Conservation (phyloP, 2,329 filamentous ascomycete species). For the Penicillium griseofulvum region DNA sequence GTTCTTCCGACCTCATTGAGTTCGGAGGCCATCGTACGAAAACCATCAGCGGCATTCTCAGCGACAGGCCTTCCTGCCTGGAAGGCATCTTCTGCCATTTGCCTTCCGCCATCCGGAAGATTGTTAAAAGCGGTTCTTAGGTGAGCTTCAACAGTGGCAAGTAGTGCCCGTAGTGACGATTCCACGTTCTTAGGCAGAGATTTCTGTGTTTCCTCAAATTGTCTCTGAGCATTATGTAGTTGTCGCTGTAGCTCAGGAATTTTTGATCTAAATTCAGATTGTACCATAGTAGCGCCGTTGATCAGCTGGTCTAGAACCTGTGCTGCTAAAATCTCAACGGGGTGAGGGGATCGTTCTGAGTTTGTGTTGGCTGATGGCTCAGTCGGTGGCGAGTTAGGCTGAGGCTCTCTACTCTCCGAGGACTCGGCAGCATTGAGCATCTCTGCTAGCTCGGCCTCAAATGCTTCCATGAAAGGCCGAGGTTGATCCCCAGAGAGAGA, state of each 20-base stretch:
- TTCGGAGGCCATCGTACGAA: conserved; percentile 43
- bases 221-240: conserved; percentile 34
- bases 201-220: conserved; percentile 34
- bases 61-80: conserved; percentile 37
- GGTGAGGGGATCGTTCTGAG: conserved; percentile 20
- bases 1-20: conserved; percentile 41
- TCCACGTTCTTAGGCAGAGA: conserved; percentile 38
- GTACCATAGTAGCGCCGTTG: conserved; percentile 34
- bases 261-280: conserved; percentile 36
- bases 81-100: conserved; percentile 37
- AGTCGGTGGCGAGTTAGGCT: conserved; percentile 9
- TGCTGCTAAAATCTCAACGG: conserved; percentile 31
- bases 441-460: conserved; percentile 41
- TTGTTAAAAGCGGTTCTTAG: conserved; percentile 40
- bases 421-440: conserved; percentile 28
- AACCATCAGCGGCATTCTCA: conserved; percentile 37
- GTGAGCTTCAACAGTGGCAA: conserved; percentile 38
- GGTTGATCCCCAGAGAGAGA: conserved; percentile 20
- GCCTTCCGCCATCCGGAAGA: conserved; percentile 35
- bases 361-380: conserved; percentile 10
- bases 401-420: conserved; percentile 8
- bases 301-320: conserved; percentile 36
- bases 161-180: conserved; percentile 34
- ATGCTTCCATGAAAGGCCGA: conserved; percentile 38
- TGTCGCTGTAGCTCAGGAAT: conserved; percentile 41